Conservation (phyloP, 2,329 filamentous ascomycete genomes). For the Onygenales sp. region DNA sequence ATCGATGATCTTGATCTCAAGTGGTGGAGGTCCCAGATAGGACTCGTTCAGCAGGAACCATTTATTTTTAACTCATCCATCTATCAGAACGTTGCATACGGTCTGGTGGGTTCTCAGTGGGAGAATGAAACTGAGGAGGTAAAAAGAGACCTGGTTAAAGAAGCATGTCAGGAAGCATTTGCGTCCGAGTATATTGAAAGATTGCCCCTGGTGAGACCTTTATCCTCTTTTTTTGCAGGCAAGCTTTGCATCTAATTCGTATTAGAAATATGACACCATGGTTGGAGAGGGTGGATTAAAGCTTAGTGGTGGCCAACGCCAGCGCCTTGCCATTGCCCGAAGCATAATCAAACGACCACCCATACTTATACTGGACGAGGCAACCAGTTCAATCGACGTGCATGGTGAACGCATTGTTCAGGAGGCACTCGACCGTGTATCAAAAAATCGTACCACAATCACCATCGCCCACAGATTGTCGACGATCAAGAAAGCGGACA, state of each 20-base stretch:
- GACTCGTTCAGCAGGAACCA: constrained; percentile 59
- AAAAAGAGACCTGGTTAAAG: constrained; percentile 44
- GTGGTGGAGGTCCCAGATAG: constrained; percentile 50
- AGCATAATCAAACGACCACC: constrained; percentile 58
- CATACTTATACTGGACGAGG: constrained; percentile 66
- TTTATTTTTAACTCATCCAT: constrained; percentile 60
- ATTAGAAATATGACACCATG: constrained; percentile 57
- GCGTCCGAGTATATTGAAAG: constrained; percentile 60
- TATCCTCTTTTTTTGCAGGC: background rate
- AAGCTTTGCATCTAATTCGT: background rate
- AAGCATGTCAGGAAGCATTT: constrained; percentile 58
- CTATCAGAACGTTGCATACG: constrained; percentile 53
- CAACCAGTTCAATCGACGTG: constrained; percentile 58
- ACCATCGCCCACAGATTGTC: constrained; percentile 67
- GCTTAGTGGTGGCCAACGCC: constrained; percentile 76
- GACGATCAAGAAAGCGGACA: constrained; percentile 66
- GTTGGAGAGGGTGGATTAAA: constrained; percentile 72
- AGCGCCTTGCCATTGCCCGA: constrained; percentile 67
- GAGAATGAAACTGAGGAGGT: constrained; percentile 21
- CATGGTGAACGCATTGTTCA: constrained; percentile 48
- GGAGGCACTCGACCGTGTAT: constrained; percentile 43
- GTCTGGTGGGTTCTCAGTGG: constrained; percentile 35
- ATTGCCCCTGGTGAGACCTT: constrained; percentile 38
- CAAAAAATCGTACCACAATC: constrained; percentile 59
- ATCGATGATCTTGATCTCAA: constrained; percentile 52